Evolutionary conservation across 768 basidiomycete genomes (phyloP).

Genomic region (Kwoniella pini): DNA sequence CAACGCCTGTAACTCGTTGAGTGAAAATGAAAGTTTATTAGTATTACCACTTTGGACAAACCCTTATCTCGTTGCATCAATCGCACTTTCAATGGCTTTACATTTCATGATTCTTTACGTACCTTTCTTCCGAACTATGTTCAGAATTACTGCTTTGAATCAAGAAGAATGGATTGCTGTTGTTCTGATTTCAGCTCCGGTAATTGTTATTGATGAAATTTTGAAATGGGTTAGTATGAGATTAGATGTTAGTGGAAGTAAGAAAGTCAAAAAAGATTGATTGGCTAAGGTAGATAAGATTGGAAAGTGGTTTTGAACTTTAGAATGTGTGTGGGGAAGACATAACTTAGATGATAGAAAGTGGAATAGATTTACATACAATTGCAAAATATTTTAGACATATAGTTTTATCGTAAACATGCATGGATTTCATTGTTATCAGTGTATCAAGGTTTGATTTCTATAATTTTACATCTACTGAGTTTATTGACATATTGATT

Average conservation of each 20-base stretch:
- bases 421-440: too few relatives aligned
- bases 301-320: too few relatives aligned
- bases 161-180: slow-evolving; percentile 95
- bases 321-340: too few relatives aligned
- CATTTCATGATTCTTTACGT: slow-evolving; percentile 96
- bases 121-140: slow-evolving; percentile 88
- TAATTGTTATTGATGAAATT: slow-evolving; percentile 83
- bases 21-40: slow-evolving; percentile 92
- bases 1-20: slow-evolving; percentile 73
- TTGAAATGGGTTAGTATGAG: slow-evolving; percentile 65
- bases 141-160: slow-evolving; percentile 91
- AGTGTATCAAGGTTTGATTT: neutral
- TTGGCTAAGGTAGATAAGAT: too few relatives aligned
- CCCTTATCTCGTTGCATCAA: slow-evolving; percentile 83
- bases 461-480: neutral
- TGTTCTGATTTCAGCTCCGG: slow-evolving; percentile 79
- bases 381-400: too few relatives aligned
- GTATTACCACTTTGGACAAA: slow-evolving; percentile 92
- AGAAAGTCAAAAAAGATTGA: neutral
- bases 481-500: too few relatives aligned
- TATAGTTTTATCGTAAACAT: too few relatives aligned
- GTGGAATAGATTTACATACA: too few relatives aligned
- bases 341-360: too few relatives aligned
- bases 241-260: neutral
- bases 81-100: slow-evolving; percentile 84